Conservation (phyloP, 2,329 filamentous ascomycete genomes). For the Curvularia hawaiiensis region DNA sequence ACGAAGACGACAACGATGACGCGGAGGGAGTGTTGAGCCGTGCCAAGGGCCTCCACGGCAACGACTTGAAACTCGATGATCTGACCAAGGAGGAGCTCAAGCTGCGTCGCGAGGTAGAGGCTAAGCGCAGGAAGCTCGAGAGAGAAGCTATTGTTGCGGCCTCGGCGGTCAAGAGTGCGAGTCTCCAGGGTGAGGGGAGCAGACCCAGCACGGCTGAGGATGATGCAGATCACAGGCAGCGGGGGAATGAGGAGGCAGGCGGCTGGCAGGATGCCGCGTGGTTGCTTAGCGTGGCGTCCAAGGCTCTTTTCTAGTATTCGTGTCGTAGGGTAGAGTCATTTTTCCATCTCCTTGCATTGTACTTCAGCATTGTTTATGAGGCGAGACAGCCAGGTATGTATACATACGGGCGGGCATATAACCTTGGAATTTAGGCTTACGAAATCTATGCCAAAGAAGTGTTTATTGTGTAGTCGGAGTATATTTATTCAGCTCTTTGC, state of each 20-base stretch:
- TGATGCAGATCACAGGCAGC: constrained; percentile 11
- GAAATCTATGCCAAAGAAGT: background rate
- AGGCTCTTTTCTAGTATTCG: constrained; percentile 46
- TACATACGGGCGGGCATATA: background rate
- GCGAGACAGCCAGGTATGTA: background rate
- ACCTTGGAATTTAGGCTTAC: background rate
- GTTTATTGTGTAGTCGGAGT: no score
- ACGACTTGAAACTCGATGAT: constrained; percentile 26
- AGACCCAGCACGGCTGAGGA: constrained; percentile 19
- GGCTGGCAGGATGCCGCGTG: constrained; percentile 65
- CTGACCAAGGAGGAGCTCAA: constrained; percentile 46
- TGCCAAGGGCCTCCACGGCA: constrained; percentile 35
- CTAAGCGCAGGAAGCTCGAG: constrained; percentile 43
- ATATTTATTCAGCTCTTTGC: no score
- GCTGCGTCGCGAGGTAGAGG: constrained; percentile 46
- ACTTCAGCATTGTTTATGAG: background rate
- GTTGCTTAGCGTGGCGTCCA: constrained; percentile 60
- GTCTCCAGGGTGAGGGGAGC: constrained; percentile 6
- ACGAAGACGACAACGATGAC: constrained; percentile 31
- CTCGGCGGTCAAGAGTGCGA: constrained; percentile 19
- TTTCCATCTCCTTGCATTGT: background rate
- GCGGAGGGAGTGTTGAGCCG: constrained; percentile 28
- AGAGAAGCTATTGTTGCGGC: constrained; percentile 44
- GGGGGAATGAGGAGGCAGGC: constrained; percentile 44
- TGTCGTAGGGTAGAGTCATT: background rate